Percentiles rank a stretch among this genome's conserved stretches.
Conservation (phyloP, 495 filamentous ascomycete species). For the Apiosordaria backusii region DNA sequence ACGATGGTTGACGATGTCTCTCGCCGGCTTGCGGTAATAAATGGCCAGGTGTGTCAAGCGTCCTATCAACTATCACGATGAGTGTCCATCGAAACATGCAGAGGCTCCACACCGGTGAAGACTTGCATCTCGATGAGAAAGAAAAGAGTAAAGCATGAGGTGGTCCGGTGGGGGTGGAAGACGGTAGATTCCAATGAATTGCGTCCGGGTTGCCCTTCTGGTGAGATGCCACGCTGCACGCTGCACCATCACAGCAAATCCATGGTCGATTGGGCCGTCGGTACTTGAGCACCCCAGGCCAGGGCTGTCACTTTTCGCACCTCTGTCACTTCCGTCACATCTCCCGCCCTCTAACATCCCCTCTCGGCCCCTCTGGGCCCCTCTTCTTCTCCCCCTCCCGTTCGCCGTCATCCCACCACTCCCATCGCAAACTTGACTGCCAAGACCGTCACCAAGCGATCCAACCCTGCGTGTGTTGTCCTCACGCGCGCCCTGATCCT, state of each 20-base stretch:
- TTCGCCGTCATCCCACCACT: neutral
- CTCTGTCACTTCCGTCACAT: neutral
- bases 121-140: neutral
- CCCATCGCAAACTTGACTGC: neutral
- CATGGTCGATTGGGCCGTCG: neutral
- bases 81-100: neutral
- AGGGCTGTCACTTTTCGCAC: neutral
- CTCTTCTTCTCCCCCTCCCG: neutral
- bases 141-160: neutral
- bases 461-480: neutral
- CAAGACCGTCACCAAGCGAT: neutral
- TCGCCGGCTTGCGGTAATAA: neutral
- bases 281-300: neutral
- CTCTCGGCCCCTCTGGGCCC: neutral
- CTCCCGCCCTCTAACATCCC: neutral
- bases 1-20: neutral
- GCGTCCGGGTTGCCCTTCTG: neutral
- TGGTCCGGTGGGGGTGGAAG: neutral
- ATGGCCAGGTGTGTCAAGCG: neutral
- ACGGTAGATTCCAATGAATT: neutral
- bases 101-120: neutral
- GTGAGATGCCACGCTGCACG: neutral
- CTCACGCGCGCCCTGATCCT: neutral
- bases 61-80: neutral
- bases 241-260: neutral